Base-by-base conservation (phyloP, 1,139 yeast genomes). In the Suhomyces bolitotheri region DNA sequence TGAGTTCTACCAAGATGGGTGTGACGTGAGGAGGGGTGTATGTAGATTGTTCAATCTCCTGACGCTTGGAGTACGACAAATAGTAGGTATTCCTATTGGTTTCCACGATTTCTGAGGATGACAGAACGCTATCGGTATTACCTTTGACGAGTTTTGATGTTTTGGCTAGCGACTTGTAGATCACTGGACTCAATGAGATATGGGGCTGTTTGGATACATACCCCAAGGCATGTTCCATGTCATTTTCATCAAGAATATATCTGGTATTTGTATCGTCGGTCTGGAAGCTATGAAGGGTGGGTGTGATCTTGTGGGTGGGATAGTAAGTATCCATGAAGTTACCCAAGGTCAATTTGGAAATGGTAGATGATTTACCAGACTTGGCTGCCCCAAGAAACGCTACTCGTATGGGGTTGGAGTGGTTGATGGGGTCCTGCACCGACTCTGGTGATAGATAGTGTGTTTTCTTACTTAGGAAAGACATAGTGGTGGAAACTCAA, bases 1-100 rank as follows among this genome's bases (percentile, higher is more conserved):
- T 76, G 25, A 83, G 60, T 50, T 84, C 94, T 5, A 82, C 64
- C 22, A 79, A 55, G 7, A 82, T 73, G 0, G 89, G 86, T 0
- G 83, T 65, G 9, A 76, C 62, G 3, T 58, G 56, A 0, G 84
- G 83, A 2, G 58, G 51, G 1, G 34, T 19, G 25, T 52, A 46
- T 6, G 24, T 32, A 1, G 23, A n/a, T 11, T 68, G 65, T 1
- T 48, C 39, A 38, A 69, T 60, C 21, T 60, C 64, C 1, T 38
- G 38, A 16, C 44, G 39, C 30, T 31, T 42, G 24, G 40, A 46
- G 39, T 50, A 58, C 6, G 53, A 51, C 6, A 46, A 43, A 41
- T 61, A 67, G 41, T 52, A 56, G 3, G 52, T 54, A 34, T 60
- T 62, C 26, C 45, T 47, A 7, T 51, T 33, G 8, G 40, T 37